phyloP scores from a whole-genome alignment of 2,329 filamentous ascomycete genomes.

The Hypoxylon rubiginosum region DNA sequence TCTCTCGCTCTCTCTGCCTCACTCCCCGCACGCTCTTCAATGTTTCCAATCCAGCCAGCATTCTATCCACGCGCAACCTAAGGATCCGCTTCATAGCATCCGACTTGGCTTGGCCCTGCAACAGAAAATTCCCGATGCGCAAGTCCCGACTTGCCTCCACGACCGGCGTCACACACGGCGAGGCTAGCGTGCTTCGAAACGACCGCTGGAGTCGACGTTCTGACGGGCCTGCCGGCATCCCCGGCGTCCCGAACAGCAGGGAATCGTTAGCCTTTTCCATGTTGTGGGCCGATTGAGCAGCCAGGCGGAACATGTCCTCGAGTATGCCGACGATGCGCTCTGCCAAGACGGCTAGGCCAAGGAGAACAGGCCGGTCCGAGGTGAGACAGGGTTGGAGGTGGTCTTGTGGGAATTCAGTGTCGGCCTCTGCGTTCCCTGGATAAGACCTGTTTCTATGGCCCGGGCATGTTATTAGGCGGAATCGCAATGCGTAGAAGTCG shows the following conservation, averaged over 20 bases:
- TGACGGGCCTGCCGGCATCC: background rate
- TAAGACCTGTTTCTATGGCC: constrained; percentile 13
- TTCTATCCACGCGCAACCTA: constrained; percentile 27
- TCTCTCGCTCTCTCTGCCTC: background rate
- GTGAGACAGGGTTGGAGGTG: constrained; percentile 13
- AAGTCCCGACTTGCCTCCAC: constrained; percentile 19
- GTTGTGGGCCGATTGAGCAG: constrained; percentile 21
- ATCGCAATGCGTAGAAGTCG: constrained; percentile 24
- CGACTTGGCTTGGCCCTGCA: constrained; percentile 29
- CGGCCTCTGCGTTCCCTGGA: background rate
- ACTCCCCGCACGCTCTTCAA: background rate
- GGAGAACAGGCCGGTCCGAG: constrained; percentile 29
- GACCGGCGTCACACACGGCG: constrained; percentile 30
- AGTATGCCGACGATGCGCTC: constrained; percentile 35
- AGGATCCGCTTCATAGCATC: constrained; percentile 25
- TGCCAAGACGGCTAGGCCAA: constrained; percentile 32
- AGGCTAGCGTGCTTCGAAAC: constrained; percentile 20
- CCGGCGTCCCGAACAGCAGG: background rate
- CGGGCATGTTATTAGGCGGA: constrained; percentile 28
- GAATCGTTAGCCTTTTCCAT: too few relatives aligned
- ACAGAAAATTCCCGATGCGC: constrained; percentile 17
- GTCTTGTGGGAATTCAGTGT: background rate
- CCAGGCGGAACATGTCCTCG: constrained; percentile 35
- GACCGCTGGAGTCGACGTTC: constrained; percentile 34
- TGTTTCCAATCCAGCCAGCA: constrained; percentile 20